Evolutionary conservation across 192 early-diverging fungal species (phyloP), one percentile per base, ranked within the genome.

Genomic region (Entophlyctis luteolus): DNA sequence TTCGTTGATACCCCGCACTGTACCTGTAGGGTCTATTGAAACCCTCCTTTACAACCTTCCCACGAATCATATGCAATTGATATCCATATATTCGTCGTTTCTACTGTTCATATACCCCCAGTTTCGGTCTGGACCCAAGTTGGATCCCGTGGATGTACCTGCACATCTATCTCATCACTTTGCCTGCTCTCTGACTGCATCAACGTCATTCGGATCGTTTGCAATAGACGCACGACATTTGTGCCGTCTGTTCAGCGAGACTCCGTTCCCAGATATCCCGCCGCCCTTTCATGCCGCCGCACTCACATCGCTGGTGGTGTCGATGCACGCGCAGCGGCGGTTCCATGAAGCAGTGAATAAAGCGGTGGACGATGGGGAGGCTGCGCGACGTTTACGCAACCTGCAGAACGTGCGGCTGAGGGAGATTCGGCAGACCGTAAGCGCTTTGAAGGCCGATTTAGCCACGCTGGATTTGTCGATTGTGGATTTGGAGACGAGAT

Each of bases 201-300:
- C 52, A 3, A 67, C 35, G 5, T 46, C 14, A 29, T 12, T 31
- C n/a, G 65, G 54, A 14, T 34, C 65, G 2, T 53, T 55, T 33
- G n/a, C 29, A 18, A 55, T 55, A 22, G 65, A 53, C 35, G 65
- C 49, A 16, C 54, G 52, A 16, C 42, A 67, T 37, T 39, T 67
- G 12, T 67, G 49, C 52, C 42, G 55, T 39, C n/a, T 67, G 4
- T 53, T 55, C 36, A 14, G 38, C 28, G 52, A 53, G 37, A 47
- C 37, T 22, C 46, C 47, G 6, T 48, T 68, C 42, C 18, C 48
- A 27, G 8, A 25, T 2, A 55, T 68, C 27, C 67, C 67, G 6
- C 34, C 67, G 37, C 67, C 53, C 8, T 57, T 68, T 22, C 67
- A 68, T 33, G 67, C 45, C 16, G 46, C 53, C 12, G 67, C 55